Conservation (phyloP, 2,329 filamentous ascomycete species). For the Colletotrichum chlorophyti region DNA sequence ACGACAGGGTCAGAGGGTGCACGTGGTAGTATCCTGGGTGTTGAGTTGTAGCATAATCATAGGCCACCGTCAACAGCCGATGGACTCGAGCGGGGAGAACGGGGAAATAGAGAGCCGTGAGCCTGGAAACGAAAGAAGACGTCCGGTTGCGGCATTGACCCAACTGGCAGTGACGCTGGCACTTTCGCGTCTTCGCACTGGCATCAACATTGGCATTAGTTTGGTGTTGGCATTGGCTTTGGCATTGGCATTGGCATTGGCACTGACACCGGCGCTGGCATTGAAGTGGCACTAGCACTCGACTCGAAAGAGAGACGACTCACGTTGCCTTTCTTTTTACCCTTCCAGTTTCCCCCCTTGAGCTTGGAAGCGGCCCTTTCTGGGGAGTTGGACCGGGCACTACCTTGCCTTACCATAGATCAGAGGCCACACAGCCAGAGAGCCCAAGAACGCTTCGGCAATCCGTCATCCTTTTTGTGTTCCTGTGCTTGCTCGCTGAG, state of each 20-base stretch:
- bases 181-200: background rate
- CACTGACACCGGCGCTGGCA: slow-evolving; percentile 19
- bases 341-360: no score
- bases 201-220: no score
- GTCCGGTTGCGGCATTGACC: slow-evolving; percentile 16
- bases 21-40: no score
- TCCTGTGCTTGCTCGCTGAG: background rate
- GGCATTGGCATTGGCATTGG: slow-evolving; percentile 7
- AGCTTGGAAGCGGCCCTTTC: no score
- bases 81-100: no score
- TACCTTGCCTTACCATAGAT: background rate
- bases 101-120: no score
- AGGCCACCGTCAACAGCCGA: no score
- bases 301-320: slow-evolving; percentile 24
- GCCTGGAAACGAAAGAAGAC: no score
- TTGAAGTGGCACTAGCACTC: slow-evolving; percentile 16
- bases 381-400: slow-evolving; percentile 7
- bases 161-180: slow-evolving; percentile 2
- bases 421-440: slow-evolving; percentile 2
- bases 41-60: no score
- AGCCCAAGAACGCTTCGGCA: background rate
- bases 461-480: no score
- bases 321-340: slow-evolving; percentile 23
- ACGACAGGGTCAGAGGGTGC: no score
- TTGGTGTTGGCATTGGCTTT: slow-evolving; percentile 9